Conservation (phyloP, 805 yeast species). For the Zygosaccharomyces siamensis region DNA sequence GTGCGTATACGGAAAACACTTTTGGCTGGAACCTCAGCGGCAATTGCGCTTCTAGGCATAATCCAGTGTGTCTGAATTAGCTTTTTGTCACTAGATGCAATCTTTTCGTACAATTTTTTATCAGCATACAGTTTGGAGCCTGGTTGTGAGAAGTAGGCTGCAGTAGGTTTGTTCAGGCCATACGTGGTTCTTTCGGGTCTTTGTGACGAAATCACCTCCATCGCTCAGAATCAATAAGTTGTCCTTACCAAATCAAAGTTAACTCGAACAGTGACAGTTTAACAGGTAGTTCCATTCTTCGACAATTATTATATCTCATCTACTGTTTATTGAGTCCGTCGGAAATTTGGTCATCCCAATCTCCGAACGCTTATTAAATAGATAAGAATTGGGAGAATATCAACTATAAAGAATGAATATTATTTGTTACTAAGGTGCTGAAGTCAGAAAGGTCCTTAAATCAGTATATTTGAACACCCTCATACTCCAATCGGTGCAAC, state of each 20-base stretch:
- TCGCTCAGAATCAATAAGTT: background rate
- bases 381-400: background rate
- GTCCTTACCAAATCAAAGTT: too few relatives aligned
- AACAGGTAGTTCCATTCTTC: too few relatives aligned
- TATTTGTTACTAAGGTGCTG: background rate
- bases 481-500: constrained; percentile 9
- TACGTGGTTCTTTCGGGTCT: constrained; percentile 9
- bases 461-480: constrained; percentile 9
- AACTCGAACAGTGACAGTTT: background rate
- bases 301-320: background rate
- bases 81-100: constrained; percentile 7
- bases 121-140: constrained; percentile 15
- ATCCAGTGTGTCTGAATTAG: constrained; percentile 11
- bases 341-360: background rate
- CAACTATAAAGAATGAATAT: background rate
- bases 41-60: constrained; percentile 54
- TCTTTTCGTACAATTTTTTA: constrained; percentile 9
- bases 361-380: background rate
- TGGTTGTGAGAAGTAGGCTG: constrained; percentile 18
- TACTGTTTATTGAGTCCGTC: background rate
- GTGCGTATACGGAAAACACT: constrained; percentile 55
- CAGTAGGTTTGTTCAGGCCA: constrained; percentile 13
- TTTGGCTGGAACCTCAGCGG: constrained; percentile 60
- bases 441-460: background rate
- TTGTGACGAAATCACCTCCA: constrained; percentile 14